phyloP scores from a whole-genome alignment of 2,329 filamentous ascomycete species.

The Fusarium nurragi region DNA sequence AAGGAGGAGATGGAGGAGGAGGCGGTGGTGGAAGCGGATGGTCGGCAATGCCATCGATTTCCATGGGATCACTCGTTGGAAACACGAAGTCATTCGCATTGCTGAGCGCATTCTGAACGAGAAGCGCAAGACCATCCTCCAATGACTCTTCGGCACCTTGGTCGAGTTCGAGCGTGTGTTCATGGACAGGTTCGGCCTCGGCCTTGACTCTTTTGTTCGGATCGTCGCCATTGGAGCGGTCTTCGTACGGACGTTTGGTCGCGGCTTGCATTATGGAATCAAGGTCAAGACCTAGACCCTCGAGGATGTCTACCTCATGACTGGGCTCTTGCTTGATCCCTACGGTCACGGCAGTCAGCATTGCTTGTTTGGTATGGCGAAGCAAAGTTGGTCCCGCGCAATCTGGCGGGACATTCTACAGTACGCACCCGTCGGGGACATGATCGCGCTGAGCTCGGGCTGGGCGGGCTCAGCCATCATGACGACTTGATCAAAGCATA shows the following conservation, averaged over 20 bases:
- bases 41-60: slow-evolving; percentile 48
- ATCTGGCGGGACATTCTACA: slow-evolving; percentile 20
- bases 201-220: slow-evolving; percentile 50
- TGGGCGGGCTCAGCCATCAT: slow-evolving; percentile 56
- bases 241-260: slow-evolving; percentile 53
- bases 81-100: slow-evolving; percentile 53
- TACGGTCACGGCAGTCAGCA: slow-evolving; percentile 43
- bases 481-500: slow-evolving; percentile 46
- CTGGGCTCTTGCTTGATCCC: slow-evolving; percentile 54
- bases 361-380: slow-evolving; percentile 7
- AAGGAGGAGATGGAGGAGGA: slow-evolving; percentile 40
- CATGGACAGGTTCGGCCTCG: slow-evolving; percentile 37
- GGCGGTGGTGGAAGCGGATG: slow-evolving; percentile 36
- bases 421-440: slow-evolving; percentile 51
- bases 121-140: slow-evolving; percentile 50
- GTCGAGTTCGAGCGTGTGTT: slow-evolving; percentile 33
- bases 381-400: slow-evolving; percentile 15
- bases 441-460: slow-evolving; percentile 47
- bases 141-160: slow-evolving; percentile 44
- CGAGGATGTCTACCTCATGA: slow-evolving; percentile 50
- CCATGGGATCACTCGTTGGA: slow-evolving; percentile 47
- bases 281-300: slow-evolving; percentile 50
- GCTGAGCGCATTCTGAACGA: slow-evolving; percentile 54
- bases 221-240: slow-evolving; percentile 42
- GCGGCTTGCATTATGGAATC: slow-evolving; percentile 49